Conservation (phyloP, 495 filamentous ascomycete genomes). For the Talaromyces adpressus region DNA sequence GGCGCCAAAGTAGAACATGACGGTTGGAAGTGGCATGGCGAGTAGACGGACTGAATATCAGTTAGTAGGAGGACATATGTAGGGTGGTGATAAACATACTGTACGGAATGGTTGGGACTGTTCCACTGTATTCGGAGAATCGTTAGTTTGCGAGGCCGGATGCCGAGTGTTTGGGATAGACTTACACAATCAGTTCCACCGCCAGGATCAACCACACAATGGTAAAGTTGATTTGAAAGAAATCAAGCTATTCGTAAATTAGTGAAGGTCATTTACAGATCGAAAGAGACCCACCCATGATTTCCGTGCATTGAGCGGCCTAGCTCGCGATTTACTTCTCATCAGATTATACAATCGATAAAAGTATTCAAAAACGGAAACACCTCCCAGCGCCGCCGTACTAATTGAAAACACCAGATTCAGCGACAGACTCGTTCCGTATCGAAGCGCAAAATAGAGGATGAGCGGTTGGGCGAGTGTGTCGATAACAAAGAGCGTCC, state of each 20-base stretch:
- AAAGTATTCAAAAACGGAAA: slow-evolving; percentile 55
- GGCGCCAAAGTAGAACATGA: slow-evolving; percentile 53
- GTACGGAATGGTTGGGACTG: slow-evolving; percentile 30
- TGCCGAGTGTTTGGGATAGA: neutral
- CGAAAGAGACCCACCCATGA: slow-evolving; percentile 32
- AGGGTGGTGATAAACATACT: slow-evolving; percentile 19
- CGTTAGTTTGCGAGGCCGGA: neutral
- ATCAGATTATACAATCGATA: slow-evolving; percentile 38
- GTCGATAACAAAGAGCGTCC: slow-evolving; percentile 50
- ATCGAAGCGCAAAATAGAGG: slow-evolving; percentile 52
- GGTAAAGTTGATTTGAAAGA: slow-evolving; percentile 57
- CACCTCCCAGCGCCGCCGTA: slow-evolving; percentile 47
- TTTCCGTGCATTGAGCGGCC: slow-evolving; percentile 45
- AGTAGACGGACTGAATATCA: slow-evolving; percentile 46
- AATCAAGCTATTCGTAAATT: slow-evolving; percentile 41
- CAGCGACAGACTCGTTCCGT: slow-evolving; percentile 45
- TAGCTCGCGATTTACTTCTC: slow-evolving; percentile 40
- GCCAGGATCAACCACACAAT: slow-evolving; percentile 43
- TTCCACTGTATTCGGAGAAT: slow-evolving; percentile 20
- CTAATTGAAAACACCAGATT: slow-evolving; percentile 55
- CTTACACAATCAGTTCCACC: slow-evolving; percentile 48
- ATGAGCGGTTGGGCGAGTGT: slow-evolving; percentile 46
- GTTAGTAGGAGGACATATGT: slow-evolving; percentile 15
- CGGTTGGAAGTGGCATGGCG: slow-evolving; percentile 52
- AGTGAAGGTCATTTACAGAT: slow-evolving; percentile 9